These are phyloP conservation scores for Mycena rosella DNA, from an alignment of 768 basidiomycete genomes.

Conservation along the genomic window DNA sequence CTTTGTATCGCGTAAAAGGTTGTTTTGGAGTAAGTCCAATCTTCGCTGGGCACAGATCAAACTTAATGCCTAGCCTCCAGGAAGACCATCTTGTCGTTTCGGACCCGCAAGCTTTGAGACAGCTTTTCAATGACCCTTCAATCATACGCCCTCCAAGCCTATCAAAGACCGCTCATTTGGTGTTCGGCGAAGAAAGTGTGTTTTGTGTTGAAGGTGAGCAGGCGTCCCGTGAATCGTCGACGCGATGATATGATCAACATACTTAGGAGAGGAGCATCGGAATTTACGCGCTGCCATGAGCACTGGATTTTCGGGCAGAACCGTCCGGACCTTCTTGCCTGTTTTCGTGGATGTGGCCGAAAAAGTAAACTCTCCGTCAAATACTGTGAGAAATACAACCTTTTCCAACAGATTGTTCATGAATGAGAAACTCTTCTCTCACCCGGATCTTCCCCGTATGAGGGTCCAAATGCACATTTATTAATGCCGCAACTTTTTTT, in stretches of 20 bases:
- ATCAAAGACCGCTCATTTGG: neutral
- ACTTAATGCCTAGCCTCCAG: neutral
- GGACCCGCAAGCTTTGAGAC: neutral
- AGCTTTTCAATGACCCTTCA: slow-evolving; percentile 6
- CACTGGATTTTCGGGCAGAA: neutral
- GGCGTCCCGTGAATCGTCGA: no score
- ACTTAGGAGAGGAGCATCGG: slow-evolving; percentile 46
- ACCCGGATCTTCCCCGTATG: neutral
- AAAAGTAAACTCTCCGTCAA: no score
- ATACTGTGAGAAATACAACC: neutral
- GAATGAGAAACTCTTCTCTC: neutral
- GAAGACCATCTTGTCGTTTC: slow-evolving; percentile 17
- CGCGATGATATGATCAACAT: no score
- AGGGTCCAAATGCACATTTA: no score
- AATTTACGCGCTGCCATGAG: slow-evolving; percentile 60
- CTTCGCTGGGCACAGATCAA: neutral
- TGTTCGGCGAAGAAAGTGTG: no score
- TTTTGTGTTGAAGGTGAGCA: no score
- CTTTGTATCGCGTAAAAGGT: slow-evolving; percentile 19
- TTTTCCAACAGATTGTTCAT: neutral
- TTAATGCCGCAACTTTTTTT: no score
- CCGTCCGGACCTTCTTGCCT: no score
- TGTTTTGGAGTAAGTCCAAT: slow-evolving; percentile 21
- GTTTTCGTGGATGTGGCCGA: no score
- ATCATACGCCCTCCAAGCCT: neutral